Percentiles rank a stretch among this genome's conserved stretches.
phyloP scores from a whole-genome alignment of 225 moss, liverwort and hornwort species.

The Anthoceros angustus region DNA sequence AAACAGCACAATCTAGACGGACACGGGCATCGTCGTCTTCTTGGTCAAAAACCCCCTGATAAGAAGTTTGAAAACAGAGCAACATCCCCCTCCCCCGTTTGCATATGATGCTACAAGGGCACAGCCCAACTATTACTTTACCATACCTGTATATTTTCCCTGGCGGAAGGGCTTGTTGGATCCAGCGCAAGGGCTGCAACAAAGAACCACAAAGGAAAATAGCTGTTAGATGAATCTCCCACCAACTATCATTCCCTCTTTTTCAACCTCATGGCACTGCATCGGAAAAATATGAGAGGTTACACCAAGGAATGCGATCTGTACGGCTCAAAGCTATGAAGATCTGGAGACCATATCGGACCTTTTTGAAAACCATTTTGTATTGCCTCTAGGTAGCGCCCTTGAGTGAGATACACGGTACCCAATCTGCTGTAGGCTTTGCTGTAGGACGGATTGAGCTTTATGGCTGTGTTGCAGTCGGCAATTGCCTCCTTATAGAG shows the following conservation, averaged over 20 bases:
- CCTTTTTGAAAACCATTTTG: slow-evolving; percentile 43
- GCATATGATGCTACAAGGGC: too few relatives aligned
- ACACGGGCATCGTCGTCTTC: too few relatives aligned
- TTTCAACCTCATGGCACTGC: neutral
- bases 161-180: slow-evolving; percentile 27
- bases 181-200: slow-evolving; percentile 36
- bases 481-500: slow-evolving; percentile 42
- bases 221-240: neutral
- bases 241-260: too few relatives aligned
- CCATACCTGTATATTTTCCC: slow-evolving; percentile 35
- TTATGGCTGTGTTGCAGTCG: slow-evolving; percentile 44
- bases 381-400: slow-evolving; percentile 34
- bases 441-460: slow-evolving; percentile 34
- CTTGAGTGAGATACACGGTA: slow-evolving; percentile 37
- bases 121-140: neutral
- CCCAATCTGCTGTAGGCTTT: slow-evolving; percentile 54
- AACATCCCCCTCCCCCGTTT: too few relatives aligned
- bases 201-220: neutral
- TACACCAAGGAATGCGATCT: too few relatives aligned
- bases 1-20: too few relatives aligned
- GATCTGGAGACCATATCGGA: slow-evolving; percentile 4
- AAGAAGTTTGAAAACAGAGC: too few relatives aligned
- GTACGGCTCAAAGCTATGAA: neutral
- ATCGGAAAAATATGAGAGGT: too few relatives aligned
- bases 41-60: too few relatives aligned